Percentiles rank a stretch among this genome's conserved stretches.
phyloP scores from a whole-genome alignment of 2,329 filamentous ascomycete species.

The Colletotrichum scovillei region DNA sequence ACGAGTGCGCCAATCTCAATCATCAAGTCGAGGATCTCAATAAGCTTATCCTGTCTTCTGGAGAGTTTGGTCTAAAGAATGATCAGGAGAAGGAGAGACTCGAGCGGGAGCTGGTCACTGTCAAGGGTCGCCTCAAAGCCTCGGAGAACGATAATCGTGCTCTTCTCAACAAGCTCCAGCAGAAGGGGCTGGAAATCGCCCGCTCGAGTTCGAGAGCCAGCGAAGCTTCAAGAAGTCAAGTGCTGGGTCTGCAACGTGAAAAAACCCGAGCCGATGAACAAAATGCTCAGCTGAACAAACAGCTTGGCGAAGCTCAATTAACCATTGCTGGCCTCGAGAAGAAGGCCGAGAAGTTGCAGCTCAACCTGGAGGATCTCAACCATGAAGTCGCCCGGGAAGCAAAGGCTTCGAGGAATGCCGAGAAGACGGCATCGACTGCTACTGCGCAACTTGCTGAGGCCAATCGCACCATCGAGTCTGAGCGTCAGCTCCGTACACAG shows the following conservation, averaged over 20 bases:
- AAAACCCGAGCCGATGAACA: slow-evolving; percentile 87
- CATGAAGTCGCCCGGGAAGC: slow-evolving; percentile 92
- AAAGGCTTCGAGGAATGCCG: slow-evolving; percentile 88
- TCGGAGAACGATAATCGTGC: slow-evolving; percentile 97
- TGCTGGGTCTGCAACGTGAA: slow-evolving; percentile 82
- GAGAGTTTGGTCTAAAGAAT: slow-evolving; percentile 88
- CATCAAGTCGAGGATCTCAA: slow-evolving; percentile 87
- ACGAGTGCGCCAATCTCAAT: slow-evolving; percentile 80
- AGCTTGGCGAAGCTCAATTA: slow-evolving; percentile 87
- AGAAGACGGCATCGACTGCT: slow-evolving; percentile 84
- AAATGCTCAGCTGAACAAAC: slow-evolving; percentile 81
- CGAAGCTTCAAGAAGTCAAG: slow-evolving; percentile 83
- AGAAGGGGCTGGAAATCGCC: slow-evolving; percentile 96
- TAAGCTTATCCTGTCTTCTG: slow-evolving; percentile 87
- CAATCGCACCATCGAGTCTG: slow-evolving; percentile 90
- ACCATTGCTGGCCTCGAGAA: slow-evolving; percentile 88
- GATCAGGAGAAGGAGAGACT: slow-evolving; percentile 95
- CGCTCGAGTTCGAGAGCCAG: slow-evolving; percentile 87
- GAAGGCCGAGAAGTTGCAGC: slow-evolving; percentile 90
- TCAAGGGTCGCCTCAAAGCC: slow-evolving; percentile 88
- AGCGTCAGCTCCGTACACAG: slow-evolving; percentile 85
- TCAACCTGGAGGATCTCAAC: slow-evolving; percentile 90
- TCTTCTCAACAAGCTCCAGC: slow-evolving; percentile 95
- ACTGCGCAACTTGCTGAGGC: slow-evolving; percentile 88
- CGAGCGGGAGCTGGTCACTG: slow-evolving; percentile 89